phyloP scores from a whole-genome alignment of 805 yeast genomes.

The Dipodascus geniculatus region DNA sequence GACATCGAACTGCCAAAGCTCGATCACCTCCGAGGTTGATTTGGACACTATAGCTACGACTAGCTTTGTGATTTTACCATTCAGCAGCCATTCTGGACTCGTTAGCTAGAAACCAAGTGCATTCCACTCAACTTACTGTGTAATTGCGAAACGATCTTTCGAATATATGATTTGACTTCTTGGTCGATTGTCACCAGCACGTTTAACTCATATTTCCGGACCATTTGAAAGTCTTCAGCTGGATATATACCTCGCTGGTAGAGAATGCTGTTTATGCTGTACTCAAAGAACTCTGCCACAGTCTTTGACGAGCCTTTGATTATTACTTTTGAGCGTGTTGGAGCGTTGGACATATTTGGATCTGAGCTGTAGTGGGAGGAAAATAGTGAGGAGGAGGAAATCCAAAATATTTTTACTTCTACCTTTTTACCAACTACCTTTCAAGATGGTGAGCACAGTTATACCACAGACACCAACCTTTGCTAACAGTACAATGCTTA shows the following conservation, averaged over 20 bases:
- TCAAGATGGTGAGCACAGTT: too few relatives aligned
- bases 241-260: conserved; percentile 90
- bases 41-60: conserved; percentile 65
- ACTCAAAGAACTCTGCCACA: conserved; percentile 77
- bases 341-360: conserved; percentile 15
- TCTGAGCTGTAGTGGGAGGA: neutral
- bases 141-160: conserved; percentile 55
- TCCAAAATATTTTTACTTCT: neutral
- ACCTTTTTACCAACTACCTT: too few relatives aligned
- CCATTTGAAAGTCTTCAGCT: conserved; percentile 67
- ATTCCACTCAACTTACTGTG: conserved; percentile 27
- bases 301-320: conserved; percentile 68
- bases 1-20: conserved; percentile 78
- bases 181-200: conserved; percentile 62
- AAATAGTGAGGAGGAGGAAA: neutral
- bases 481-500: neutral
- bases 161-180: conserved; percentile 60
- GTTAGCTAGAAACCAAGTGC: neutral
- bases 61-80: conserved; percentile 54
- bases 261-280: conserved; percentile 65
- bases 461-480: neutral
- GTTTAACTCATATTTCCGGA: conserved; percentile 68
- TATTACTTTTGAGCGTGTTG: conserved; percentile 40
- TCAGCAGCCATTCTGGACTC: conserved; percentile 49
- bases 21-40: conserved; percentile 55